Conservation (phyloP, 345 rosid genomes). For the Salix caprea region DNA sequence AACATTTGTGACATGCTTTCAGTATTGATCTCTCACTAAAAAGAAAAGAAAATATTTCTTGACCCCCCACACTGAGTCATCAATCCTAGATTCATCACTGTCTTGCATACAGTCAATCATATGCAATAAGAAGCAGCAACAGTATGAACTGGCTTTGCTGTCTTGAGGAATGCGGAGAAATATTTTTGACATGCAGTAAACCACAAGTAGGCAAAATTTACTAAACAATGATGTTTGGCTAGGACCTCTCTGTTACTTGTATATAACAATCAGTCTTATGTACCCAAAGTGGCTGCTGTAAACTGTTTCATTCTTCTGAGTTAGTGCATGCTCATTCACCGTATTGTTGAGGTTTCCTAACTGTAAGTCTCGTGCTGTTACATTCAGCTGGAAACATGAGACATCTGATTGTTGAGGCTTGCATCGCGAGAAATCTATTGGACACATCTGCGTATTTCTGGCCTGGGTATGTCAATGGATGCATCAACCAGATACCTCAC, state of each 20-base stretch:
- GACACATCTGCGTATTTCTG: conserved; percentile 89
- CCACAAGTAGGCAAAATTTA: too few species aligned
- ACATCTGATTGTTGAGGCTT: conserved; percentile 94
- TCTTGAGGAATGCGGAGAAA: not conserved
- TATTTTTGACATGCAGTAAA: too few species aligned
- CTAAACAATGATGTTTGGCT: not conserved
- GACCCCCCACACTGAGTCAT: not conserved
- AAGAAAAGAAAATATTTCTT: too few species aligned
- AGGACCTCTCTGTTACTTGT: conserved; percentile 3
- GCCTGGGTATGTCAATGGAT: conserved; percentile 71
- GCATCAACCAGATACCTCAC: conserved; percentile 59
- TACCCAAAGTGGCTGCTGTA: not conserved
- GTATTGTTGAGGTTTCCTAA: conserved; percentile 5
- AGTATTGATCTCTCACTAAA: too few species aligned
- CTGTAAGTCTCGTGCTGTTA: conserved; percentile 7
- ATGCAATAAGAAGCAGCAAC: not conserved
- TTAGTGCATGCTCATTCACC: not conserved
- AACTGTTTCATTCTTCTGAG: not conserved
- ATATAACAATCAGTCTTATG: not conserved
- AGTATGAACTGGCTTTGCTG: not conserved
- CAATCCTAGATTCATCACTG: not conserved
- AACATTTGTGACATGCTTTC: not conserved
- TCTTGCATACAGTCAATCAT: not conserved
- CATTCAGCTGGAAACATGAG: conserved; percentile 84
- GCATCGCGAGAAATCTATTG: conserved; percentile 84